A percentile compares a stretch with the other conserved stretches of the same genome.
Conservation (phyloP, 306 rosid species). For the Prunus kanzakura region DNA sequence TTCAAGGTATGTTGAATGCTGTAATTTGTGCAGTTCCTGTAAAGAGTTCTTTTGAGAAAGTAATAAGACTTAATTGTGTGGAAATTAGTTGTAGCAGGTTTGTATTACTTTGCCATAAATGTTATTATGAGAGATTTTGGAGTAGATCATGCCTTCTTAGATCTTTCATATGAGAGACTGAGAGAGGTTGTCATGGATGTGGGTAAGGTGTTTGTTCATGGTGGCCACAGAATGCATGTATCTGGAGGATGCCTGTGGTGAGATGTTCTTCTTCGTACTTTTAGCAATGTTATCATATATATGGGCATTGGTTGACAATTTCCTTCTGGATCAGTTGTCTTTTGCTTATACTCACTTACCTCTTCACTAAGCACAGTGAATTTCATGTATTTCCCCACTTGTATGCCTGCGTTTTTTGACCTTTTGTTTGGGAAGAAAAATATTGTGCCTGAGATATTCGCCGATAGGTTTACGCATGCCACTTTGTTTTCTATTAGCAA, state of each 20-base stretch:
- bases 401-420: neutral
- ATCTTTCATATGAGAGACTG: neutral
- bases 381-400: neutral
- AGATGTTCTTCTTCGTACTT: neutral
- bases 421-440: neutral
- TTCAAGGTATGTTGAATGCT: neutral
- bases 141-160: neutral
- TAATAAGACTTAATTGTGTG: neutral
- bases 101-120: neutral
- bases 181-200: neutral
- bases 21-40: constrained; percentile 3
- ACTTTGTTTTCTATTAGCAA: neutral
- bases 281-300: neutral
- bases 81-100: neutral
- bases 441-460: neutral
- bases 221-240: neutral
- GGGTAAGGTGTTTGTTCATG: neutral
- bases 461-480: neutral
- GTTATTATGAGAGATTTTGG: neutral
- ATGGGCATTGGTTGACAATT: neutral
- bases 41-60: constrained; percentile 4
- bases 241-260: neutral
- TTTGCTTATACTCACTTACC: too few relatives aligned
- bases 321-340: neutral
- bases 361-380: neutral